These are phyloP conservation scores for Iris macrosiphon DNA, from an alignment of 106 monocot species.

Conservation along the genomic window DNA sequence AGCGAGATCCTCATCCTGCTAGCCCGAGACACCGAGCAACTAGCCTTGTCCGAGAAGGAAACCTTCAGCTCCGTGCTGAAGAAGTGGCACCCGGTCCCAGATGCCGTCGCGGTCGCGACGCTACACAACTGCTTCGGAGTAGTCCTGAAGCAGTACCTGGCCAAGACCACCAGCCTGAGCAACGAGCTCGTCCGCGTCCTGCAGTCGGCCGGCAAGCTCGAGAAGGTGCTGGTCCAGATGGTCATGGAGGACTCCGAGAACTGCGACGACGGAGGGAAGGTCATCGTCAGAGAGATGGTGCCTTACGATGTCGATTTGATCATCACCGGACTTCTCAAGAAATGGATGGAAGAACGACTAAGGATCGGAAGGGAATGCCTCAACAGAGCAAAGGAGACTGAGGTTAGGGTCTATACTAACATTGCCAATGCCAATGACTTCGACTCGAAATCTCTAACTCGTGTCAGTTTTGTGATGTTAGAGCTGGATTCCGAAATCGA, in stretches of 20 bases:
- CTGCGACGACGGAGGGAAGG: conserved; percentile 62
- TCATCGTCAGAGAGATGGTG: conserved; percentile 56
- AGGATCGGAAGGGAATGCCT: conserved; percentile 45
- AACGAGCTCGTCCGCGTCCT: conserved; percentile 60
- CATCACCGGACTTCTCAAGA: conserved; percentile 37
- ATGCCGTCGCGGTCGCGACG: conserved; percentile 53
- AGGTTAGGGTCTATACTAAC: too few relatives aligned
- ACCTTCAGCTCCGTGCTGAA: conserved; percentile 61
- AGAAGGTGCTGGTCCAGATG: conserved; percentile 77
- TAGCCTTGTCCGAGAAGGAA: conserved; percentile 60
- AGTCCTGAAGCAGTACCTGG: conserved; percentile 66
- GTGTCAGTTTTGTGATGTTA: conserved; percentile 10
- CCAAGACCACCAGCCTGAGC: conserved; percentile 33
- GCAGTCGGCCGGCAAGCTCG: conserved; percentile 67
- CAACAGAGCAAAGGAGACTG: conserved; percentile 69
- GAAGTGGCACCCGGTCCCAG: conserved; percentile 53
- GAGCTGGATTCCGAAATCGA: conserved; percentile 79
- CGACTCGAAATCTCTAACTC: too few relatives aligned
- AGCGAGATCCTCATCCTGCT: conserved; percentile 37
- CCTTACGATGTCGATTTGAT: conserved; percentile 77
- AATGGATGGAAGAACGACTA: conserved; percentile 77
- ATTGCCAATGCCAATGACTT: too few relatives aligned
- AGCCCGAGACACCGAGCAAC: conserved; percentile 57
- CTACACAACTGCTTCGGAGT: conserved; percentile 74
- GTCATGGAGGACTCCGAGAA: conserved; percentile 49